Conservation (phyloP, 768 basidiomycete genomes). For the Cyclocybe aegerita region DNA sequence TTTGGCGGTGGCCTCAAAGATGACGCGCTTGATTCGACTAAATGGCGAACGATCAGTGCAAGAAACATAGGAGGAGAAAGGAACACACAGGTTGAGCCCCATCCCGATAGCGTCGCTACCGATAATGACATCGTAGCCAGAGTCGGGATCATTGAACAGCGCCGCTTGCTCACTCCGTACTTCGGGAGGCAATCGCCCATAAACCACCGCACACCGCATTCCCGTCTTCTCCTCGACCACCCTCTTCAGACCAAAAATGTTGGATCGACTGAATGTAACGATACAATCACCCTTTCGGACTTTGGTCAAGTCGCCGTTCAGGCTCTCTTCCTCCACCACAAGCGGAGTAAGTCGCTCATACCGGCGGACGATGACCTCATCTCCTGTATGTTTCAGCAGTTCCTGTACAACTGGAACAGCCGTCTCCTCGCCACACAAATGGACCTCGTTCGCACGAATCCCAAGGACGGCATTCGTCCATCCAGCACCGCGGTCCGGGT, state of each 20-base stretch:
- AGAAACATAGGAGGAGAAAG: background rate
- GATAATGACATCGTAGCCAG: slow-evolving; percentile 86
- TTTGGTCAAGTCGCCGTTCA: slow-evolving; percentile 57
- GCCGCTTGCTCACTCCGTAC: slow-evolving; percentile 89
- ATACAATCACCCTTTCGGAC: slow-evolving; percentile 87
- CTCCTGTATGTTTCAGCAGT: slow-evolving; percentile 75
- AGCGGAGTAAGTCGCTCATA: slow-evolving; percentile 90
- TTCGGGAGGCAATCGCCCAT: slow-evolving; percentile 91
- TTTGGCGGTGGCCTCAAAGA: slow-evolving; percentile 74
- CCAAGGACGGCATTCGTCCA: slow-evolving; percentile 88
- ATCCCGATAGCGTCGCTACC: slow-evolving; percentile 97
- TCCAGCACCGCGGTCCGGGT: slow-evolving; percentile 70
- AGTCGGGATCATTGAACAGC: slow-evolving; percentile 83
- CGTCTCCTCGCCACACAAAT: slow-evolving; percentile 94
- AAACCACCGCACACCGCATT: slow-evolving; percentile 86
- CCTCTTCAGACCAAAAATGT: slow-evolving; percentile 78
- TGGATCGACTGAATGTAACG: slow-evolving; percentile 77
- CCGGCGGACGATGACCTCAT: slow-evolving; percentile 75
- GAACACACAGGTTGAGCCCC: slow-evolving; percentile 90
- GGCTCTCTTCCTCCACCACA: slow-evolving; percentile 58
- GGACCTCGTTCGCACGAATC: slow-evolving; percentile 74
- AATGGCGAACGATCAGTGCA: background rate
- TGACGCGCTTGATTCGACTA: slow-evolving; percentile 89
- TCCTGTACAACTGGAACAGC: slow-evolving; percentile 77
- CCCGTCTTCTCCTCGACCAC: slow-evolving; percentile 69